phyloP scores from a whole-genome alignment of 257 asterid species.

The Solanum etuberosum region DNA sequence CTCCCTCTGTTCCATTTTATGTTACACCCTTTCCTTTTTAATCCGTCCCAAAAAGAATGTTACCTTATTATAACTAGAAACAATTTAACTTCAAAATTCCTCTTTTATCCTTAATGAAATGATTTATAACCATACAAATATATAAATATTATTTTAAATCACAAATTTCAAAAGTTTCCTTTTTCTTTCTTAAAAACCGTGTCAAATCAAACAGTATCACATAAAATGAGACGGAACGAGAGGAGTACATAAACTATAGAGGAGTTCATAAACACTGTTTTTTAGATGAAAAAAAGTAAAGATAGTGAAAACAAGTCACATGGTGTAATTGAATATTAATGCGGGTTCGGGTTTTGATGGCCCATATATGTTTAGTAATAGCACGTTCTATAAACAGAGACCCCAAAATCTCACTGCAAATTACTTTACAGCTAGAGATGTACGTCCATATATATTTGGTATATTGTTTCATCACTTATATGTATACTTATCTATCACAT shows the following conservation, averaged over 20 bases:
- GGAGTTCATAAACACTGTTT: background rate
- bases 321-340: background rate
- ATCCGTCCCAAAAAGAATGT: no score
- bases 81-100: no score
- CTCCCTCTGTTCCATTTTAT: fast-evolving
- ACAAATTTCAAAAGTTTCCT: no score
- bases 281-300: background rate
- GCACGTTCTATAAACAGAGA: background rate
- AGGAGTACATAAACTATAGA: background rate
- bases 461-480: background rate
- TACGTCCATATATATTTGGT: background rate
- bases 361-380: background rate
- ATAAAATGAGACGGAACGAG: no score
- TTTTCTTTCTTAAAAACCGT: no score
- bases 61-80: no score
- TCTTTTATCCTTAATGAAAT: no score
- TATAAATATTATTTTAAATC: no score
- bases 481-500: background rate
- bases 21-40: no score
- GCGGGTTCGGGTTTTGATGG: background rate
- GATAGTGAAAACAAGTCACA: background rate
- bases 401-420: background rate
- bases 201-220: no score
- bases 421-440: background rate
- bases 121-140: no score